Percentiles rank a stretch among this genome's conserved stretches.
phyloP scores from a whole-genome alignment of 345 rosid genomes.

The Cardiospermum halicacabum region DNA sequence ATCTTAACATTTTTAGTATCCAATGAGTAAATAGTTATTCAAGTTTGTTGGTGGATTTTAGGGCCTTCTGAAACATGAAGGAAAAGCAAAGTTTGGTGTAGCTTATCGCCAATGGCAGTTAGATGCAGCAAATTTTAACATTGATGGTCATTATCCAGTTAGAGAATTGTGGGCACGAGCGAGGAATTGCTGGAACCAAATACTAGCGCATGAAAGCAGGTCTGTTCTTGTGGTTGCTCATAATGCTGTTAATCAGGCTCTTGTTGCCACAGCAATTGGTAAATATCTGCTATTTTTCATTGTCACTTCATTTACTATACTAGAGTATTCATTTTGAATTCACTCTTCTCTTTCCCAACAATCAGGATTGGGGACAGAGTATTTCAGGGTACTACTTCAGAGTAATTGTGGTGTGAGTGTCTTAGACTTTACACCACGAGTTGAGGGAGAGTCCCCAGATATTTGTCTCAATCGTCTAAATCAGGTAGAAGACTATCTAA shows the following conservation, averaged over 20 bases:
- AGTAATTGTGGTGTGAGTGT: conserved; percentile 95
- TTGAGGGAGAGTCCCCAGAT: conserved; percentile 64
- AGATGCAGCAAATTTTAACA: conserved; percentile 72
- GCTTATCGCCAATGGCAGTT: conserved; percentile 78
- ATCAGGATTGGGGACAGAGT: conserved; percentile 73
- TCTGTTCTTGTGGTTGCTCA: conserved; percentile 96
- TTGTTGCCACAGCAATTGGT: conserved; percentile 85
- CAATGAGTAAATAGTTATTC: background rate
- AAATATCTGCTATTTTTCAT: conserved; percentile 15
- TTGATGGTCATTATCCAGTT: conserved; percentile 85
- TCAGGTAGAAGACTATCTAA: conserved; percentile 43
- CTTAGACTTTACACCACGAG: conserved; percentile 63
- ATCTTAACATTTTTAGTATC: background rate
- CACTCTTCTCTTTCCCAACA: background rate
- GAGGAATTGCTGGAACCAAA: conserved; percentile 57
- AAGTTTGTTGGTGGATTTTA: conserved; percentile 25
- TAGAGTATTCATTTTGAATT: conserved; percentile 1
- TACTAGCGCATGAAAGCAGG: conserved; percentile 68
- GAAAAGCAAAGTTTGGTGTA: conserved; percentile 69
- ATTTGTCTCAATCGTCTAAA: conserved; percentile 86
- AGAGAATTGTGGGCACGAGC: conserved; percentile 90
- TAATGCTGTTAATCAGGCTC: conserved; percentile 95
- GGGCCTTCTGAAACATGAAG: conserved; percentile 89
- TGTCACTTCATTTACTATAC: background rate
- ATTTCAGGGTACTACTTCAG: conserved; percentile 82